phyloP scores from a whole-genome alignment of 2,329 filamentous ascomycete genomes.

The Drechslerella coelobrocha region DNA sequence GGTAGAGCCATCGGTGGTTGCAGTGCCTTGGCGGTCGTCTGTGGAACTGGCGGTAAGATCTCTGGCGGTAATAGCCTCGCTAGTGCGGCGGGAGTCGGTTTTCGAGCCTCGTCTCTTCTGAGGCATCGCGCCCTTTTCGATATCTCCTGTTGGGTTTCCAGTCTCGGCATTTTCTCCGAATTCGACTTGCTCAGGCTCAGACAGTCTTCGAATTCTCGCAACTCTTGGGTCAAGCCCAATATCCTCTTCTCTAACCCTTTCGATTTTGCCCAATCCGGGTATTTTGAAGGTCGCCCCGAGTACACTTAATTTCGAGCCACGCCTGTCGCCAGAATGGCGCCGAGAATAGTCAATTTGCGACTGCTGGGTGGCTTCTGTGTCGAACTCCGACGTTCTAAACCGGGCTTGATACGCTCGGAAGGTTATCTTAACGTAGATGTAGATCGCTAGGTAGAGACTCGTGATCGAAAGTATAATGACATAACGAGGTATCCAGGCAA shows the following conservation, averaged over 20 bases:
- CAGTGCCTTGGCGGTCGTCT: conserved; percentile 16
- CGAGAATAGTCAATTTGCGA: conserved; percentile 25
- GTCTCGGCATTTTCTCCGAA: conserved; percentile 3
- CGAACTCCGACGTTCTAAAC: conserved; percentile 48
- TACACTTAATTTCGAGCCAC: conserved; percentile 35
- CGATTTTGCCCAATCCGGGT: conserved; percentile 21
- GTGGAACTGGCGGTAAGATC: neutral
- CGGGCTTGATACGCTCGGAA: conserved; percentile 42
- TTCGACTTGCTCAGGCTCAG: conserved; percentile 9
- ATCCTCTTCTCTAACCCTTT: conserved; percentile 34
- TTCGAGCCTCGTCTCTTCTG: neutral
- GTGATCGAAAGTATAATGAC: conserved; percentile 71
- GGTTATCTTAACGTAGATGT: conserved; percentile 67
- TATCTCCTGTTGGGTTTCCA: conserved; percentile 19
- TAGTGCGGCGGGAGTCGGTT: neutral
- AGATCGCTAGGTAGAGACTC: conserved; percentile 72
- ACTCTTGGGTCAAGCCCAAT: conserved; percentile 20
- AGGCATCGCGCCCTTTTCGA: conserved; percentile 24
- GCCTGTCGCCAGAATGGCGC: conserved; percentile 12
- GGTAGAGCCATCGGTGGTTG: conserved; percentile 28
- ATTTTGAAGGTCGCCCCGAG: conserved; percentile 46
- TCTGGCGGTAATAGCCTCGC: neutral
- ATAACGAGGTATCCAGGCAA: conserved; percentile 78
- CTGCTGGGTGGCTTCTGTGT: conserved; percentile 36
- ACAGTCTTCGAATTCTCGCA: conserved; percentile 23